Conservation (phyloP, 2,329 filamentous ascomycete species). For the Scedosporium boydii region DNA sequence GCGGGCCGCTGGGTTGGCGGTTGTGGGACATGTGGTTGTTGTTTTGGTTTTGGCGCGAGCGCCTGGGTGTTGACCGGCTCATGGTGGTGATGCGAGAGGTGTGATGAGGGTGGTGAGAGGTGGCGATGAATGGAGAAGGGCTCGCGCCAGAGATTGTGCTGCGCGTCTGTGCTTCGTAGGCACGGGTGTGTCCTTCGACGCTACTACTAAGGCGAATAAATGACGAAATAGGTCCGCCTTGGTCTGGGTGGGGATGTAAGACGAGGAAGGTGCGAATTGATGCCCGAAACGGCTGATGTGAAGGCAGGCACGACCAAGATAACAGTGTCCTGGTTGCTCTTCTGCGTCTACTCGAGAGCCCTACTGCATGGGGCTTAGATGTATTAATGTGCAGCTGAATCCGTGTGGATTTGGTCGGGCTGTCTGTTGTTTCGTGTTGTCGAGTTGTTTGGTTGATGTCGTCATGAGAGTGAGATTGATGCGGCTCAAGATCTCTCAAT, state of each 20-base stretch:
- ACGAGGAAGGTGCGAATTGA: not conserved
- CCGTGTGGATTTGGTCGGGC: too few relatives aligned
- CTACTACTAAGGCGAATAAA: not conserved
- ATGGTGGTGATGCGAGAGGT: slow-evolving; percentile 17
- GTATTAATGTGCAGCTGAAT: too few relatives aligned
- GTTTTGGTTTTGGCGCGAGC: slow-evolving; percentile 3
- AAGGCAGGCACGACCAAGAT: not conserved
- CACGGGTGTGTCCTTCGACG: not conserved
- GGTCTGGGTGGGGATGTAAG: not conserved
- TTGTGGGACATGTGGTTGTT: slow-evolving; percentile 10
- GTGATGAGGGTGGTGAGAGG: not conserved
- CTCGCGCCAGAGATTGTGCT: not conserved
- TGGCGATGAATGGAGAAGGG: not conserved
- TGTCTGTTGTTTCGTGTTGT: too few relatives aligned
- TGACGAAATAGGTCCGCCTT: not conserved
- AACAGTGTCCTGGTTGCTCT: too few relatives aligned
- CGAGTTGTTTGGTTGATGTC: too few relatives aligned
- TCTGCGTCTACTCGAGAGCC: too few relatives aligned
- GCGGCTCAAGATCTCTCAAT: too few relatives aligned
- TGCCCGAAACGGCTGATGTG: not conserved
- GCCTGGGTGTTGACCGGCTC: slow-evolving; percentile 33
- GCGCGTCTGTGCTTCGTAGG: not conserved
- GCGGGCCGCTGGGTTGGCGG: slow-evolving; percentile 29
- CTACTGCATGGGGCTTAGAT: too few relatives aligned
- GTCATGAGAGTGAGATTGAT: too few relatives aligned